Percentiles rank a stretch among this genome's conserved stretches.
Evolutionary conservation across 306 rosid species (phyloP).

Genomic region (Neltuma alba): DNA sequence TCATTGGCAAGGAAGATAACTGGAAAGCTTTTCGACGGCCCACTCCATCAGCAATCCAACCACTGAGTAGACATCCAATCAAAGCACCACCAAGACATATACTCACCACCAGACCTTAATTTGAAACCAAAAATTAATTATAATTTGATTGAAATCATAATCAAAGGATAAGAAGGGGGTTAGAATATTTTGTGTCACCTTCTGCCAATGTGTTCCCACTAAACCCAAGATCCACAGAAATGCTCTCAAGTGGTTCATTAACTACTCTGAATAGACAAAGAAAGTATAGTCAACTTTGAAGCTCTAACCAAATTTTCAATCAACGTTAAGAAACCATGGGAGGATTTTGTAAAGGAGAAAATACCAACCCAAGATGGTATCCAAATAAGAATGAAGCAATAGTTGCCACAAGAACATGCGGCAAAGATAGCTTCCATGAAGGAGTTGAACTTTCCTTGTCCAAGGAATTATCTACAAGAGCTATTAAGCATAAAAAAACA

Average conservation of each 20-base stretch:
- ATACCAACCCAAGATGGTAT: conserved; percentile 89
- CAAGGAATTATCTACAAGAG: conserved; percentile 49
- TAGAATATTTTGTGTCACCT: conserved; percentile 52
- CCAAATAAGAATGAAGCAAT: conserved; percentile 85
- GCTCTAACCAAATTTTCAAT: conserved; percentile 15
- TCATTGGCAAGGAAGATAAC: conserved; percentile 88
- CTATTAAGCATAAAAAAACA: conserved; percentile 48
- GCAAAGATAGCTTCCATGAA: conserved; percentile 87
- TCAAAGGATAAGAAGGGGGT: conserved; percentile 6
- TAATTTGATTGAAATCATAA: conserved; percentile 25
- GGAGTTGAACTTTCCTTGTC: conserved; percentile 66
- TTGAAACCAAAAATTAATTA: conserved; percentile 18
- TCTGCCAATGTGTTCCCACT: conserved; percentile 91
- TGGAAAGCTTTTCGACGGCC: conserved; percentile 98
- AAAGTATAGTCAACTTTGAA: conserved; percentile 24
- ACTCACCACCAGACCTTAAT: conserved; percentile 95
- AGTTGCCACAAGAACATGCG: conserved; percentile 84
- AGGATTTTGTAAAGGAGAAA: conserved; percentile 28
- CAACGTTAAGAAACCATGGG: conserved; percentile 24
- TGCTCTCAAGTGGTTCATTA: conserved; percentile 96
- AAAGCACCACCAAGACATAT: conserved; percentile 95
- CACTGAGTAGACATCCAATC: conserved; percentile 85
- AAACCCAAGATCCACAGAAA: conserved; percentile 91
- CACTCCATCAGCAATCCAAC: conserved; percentile 94
- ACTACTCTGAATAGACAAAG: conserved; percentile 69